Base-by-base conservation (phyloP, 1,284 basidiomycete species). In the Pseudozyma sp. region DNA sequence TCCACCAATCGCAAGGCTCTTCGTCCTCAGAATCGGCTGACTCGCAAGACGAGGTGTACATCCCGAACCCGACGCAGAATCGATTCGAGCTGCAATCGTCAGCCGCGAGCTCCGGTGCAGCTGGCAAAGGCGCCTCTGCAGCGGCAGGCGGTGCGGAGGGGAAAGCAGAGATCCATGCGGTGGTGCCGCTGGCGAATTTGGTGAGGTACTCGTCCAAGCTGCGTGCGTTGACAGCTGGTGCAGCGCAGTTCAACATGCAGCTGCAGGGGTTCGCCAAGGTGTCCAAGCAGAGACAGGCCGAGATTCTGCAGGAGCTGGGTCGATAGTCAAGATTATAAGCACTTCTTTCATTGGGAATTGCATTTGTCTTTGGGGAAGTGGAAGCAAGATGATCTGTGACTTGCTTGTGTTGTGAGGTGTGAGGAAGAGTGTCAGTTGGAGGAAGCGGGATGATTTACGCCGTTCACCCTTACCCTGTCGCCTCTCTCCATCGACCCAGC, bases 181-280 rank as follows among this genome's bases (percentile, higher is more conserved):
- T 90, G 30, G 92, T 91, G 9, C 93, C 93, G 5, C 87, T 94
- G 29, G 91, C 90, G 70, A 88, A 88, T 75, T 90, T 94, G 88
- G 87, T 94, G 30, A 90, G 93, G 81, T 94, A 92, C 80, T 91
- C 91, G 19, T 90, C 87, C 53, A 88, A 92, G 30, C 84, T 94
- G 52, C 89, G 93, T 16, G 90, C 93, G 0, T 84, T 94, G 24
- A 92, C 92, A 0, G 93, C 91, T 45, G 93, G 93, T 2, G 89
- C 92, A 79, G 93, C 92, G 6, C 85, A 87, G 19, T 94, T 93
- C 77, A 92, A 92, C 79, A 92, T 92, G 90, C 85, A 86, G 39
- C 88, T 88, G 59, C 90, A 90, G 17, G 93, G 92, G 6, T 94
- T 93, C 84, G 88, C 87, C 86, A 89, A 65, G 68, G 80, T 80